A percentile compares a stretch with the other conserved stretches of the same genome.
Evolutionary conservation across 2,329 filamentous ascomycete genomes (phyloP).

Genomic region (Ophiostoma australiae): DNA sequence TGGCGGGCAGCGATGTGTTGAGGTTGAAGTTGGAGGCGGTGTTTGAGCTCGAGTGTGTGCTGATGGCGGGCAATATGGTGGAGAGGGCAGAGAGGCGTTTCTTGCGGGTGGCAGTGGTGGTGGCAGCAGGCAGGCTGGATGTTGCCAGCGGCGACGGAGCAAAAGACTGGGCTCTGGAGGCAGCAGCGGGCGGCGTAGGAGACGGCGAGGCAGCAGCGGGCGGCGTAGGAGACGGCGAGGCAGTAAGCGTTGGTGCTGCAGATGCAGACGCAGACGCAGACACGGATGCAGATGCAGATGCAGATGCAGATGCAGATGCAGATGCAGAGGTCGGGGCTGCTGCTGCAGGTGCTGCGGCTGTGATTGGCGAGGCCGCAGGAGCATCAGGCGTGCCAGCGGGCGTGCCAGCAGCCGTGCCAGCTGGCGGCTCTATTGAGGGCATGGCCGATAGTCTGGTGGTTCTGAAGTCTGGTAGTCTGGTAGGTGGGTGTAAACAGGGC

Average conservation of each 20-base stretch:
- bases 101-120: background rate
- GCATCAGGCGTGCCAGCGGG: background rate
- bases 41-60: conserved; percentile 2
- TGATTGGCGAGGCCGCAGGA: background rate
- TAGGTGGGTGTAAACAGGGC: background rate
- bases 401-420: conserved; percentile 6
- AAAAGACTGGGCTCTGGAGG: conserved; percentile 1
- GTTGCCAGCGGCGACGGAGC: background rate
- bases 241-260: background rate
- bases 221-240: background rate
- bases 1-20: background rate
- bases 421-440: conserved; percentile 8
- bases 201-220: conserved; percentile 2
- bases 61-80: background rate
- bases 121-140: background rate
- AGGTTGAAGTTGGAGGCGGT: conserved; percentile 11
- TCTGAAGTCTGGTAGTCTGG: background rate
- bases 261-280: background rate
- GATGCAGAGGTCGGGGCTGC: background rate
- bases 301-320: background rate
- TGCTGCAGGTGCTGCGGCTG: conserved; percentile 4
- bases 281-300: conserved; percentile 2
- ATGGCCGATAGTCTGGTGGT: background rate
- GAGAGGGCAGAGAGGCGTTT: conserved; percentile 8
- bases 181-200: conserved; percentile 7